Conservation (phyloP, 1,139 yeast species). For the Blastobotrys malaysiensis region DNA sequence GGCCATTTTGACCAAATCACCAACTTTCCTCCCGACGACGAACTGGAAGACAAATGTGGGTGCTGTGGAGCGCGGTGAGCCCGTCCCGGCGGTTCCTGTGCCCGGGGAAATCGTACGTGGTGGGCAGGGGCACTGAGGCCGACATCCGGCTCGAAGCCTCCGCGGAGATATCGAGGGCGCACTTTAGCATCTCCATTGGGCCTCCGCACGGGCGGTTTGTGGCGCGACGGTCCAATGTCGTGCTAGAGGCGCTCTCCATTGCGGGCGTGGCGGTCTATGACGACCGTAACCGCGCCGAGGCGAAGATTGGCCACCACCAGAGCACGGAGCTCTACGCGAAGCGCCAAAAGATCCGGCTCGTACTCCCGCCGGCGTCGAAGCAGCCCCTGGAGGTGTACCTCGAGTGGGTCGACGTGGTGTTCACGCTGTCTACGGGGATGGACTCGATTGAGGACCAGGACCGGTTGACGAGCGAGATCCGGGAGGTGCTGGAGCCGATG, state of each 20-base stretch:
- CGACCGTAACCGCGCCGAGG: neutral
- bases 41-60: neutral
- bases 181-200: neutral
- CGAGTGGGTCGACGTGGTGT: conserved; percentile 6
- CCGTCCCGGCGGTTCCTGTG: neutral
- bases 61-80: neutral
- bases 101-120: neutral
- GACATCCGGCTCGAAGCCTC: neutral
- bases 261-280: neutral
- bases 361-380: neutral
- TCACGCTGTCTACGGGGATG: conserved; percentile 4
- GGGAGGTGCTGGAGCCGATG: conserved; percentile 15
- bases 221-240: neutral
- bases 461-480: conserved; percentile 2
- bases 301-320: neutral
- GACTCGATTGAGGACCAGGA: conserved; percentile 3
- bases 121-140: neutral
- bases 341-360: neutral
- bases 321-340: neutral
- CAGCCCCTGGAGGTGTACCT: neutral
- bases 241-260: neutral
- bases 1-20: too few species aligned
- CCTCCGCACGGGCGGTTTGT: neutral
- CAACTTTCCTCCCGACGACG: too few species aligned
- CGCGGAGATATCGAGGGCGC: neutral